Conservation (phyloP, 495 filamentous ascomycete genomes). For the Aspergillus indologenus region DNA sequence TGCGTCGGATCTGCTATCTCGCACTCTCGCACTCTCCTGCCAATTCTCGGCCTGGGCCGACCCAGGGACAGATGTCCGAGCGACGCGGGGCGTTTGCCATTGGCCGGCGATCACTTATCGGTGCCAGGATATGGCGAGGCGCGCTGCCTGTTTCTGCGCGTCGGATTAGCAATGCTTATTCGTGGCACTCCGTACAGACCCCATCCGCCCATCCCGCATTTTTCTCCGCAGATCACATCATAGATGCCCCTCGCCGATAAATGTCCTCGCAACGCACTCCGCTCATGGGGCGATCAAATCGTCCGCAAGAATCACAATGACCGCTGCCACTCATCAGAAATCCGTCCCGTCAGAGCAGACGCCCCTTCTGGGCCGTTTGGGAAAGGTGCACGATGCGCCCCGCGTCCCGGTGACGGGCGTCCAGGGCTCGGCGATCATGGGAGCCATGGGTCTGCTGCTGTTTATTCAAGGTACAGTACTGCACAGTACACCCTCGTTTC, state of each 20-base stretch:
- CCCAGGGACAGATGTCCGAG: background rate
- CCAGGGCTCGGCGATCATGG: background rate
- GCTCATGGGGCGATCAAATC: background rate
- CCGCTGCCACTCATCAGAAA: background rate
- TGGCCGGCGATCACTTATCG: background rate
- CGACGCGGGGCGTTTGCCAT: background rate
- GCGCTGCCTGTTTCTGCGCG: background rate
- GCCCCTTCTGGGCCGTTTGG: background rate
- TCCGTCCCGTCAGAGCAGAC: background rate
- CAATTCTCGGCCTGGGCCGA: too few species aligned
- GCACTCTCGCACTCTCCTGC: too few species aligned
- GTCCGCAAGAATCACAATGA: background rate
- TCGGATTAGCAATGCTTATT: background rate
- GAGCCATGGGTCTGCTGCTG: conserved; percentile 1
- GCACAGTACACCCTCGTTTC: background rate
- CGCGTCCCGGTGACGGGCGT: background rate
- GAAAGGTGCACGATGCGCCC: conserved; percentile 1
- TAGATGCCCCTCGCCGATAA: background rate
- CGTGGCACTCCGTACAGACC: background rate
- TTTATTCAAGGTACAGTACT: background rate
- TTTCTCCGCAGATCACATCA: conserved; percentile 3
- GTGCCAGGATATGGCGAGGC: background rate
- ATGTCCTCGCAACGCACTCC: background rate
- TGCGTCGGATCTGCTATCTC: background rate
- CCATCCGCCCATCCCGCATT: background rate